These are phyloP conservation scores for Syncephalastrum racemosum DNA, from an alignment of 371 early-diverging fungal genomes.

Conservation along the genomic window DNA sequence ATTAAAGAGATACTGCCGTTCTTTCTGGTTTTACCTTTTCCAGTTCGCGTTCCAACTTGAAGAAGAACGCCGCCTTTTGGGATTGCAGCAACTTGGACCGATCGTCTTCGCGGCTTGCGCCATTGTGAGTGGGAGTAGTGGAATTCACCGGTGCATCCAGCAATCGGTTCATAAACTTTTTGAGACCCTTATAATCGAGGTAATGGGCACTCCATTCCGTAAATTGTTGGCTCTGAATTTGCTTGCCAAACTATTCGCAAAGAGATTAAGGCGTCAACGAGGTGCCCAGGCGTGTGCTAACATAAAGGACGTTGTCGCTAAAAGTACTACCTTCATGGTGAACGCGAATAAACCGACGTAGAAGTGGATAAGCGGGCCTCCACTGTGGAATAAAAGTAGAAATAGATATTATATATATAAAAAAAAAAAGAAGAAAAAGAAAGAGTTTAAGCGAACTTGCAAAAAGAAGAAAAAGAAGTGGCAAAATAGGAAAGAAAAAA, in stretches of 20 bases:
- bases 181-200: slow-evolving; percentile 92
- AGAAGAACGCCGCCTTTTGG: slow-evolving; percentile 82
- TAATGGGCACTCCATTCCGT: slow-evolving; percentile 93
- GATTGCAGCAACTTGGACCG: slow-evolving; percentile 60
- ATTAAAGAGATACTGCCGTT: background rate
- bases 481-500: background rate
- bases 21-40: slow-evolving; percentile 60
- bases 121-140: slow-evolving; percentile 32
- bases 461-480: background rate
- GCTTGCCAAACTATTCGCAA: slow-evolving; percentile 87
- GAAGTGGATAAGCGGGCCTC: background rate
- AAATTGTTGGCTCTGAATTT: slow-evolving; percentile 87
- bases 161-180: slow-evolving; percentile 90
- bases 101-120: slow-evolving; percentile 54
- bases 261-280: background rate
- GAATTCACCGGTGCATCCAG: slow-evolving; percentile 32
- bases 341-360: background rate
- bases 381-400: background rate
- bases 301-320: background rate
- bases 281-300: background rate
- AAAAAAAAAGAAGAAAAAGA: background rate
- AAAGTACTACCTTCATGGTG: background rate
- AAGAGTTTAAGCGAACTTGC: background rate
- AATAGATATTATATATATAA: background rate
- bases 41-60: slow-evolving; percentile 80